Evolutionary conservation across 164 flowering plant species (phyloP), one percentile per base, ranked within the genome.

Genomic region (Nymphaea thermarum): DNA sequence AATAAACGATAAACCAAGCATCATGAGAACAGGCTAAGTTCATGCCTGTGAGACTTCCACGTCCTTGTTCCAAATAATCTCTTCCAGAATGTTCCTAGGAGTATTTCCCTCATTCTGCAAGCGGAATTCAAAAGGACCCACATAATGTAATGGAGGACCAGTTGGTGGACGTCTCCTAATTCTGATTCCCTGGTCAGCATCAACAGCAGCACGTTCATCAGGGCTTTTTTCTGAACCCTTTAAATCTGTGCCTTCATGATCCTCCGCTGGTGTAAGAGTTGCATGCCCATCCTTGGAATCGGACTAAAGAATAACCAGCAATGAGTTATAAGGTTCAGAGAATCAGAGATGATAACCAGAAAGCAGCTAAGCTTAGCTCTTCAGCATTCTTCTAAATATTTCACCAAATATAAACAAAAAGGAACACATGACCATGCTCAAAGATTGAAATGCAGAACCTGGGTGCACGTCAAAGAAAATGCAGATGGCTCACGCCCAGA

Each of bases 31-130:
- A 11, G 44, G 8, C 7, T 57, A 36, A 61, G 62, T 44, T 42
- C 41, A 53, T 72, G 80, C 97, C 82, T 79, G 78, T 45, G 88
- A 44, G 45, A 94, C 90, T 83, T 94, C 98, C 42, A 36, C 17
- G 64, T 90, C 90, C 81, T 91, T 94, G 80, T 88, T 57, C 99
- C 99, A 94, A 18, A 94, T 61, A n/a, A 91, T 94, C 65, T 94
- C 96, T 80, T 94, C 99, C 42, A 91, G 79, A 67, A 94, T 94
- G 73, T 94, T 94, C 6, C 94, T 87, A 64, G 99, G 98, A 72
- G 93, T 84, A 55, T 85, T 86, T 6, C 90, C 98, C 73, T 85
- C 96, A 75, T 82, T 90, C 74, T 89, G 89, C 45, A 87, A 59
- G 36, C 83, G 79, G 53, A 88, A 88, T 82, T 94, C 86, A 60